Evolutionary conservation across 805 yeast genomes (phyloP), one percentile per base, ranked within the genome.

Genomic region (Nakazawaea peltata): DNA sequence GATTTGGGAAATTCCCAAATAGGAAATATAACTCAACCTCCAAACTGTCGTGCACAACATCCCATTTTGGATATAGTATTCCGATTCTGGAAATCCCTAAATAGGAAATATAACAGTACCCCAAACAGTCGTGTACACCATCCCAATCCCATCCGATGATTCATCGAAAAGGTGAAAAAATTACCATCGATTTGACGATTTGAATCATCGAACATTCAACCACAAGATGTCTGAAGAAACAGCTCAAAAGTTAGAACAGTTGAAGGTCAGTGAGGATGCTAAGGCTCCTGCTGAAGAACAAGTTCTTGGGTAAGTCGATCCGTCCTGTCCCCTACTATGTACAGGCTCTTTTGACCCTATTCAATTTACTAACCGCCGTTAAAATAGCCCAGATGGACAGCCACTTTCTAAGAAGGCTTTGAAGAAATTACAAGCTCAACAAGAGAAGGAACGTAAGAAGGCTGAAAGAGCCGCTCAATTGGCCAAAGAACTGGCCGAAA

Each of bases 331-430:
- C 22, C 28, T 34, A 33, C n/a, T n/a, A n/a, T n/a, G n/a, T n/a
- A n/a, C n/a, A n/a, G n/a, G n/a, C n/a, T n/a, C n/a, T n/a, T n/a
- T n/a, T n/a, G n/a, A n/a, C n/a, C n/a, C n/a, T n/a, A n/a, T n/a
- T n/a, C n/a, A 22, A 22, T 21, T 8, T 21, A 21, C 23, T 21
- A 25, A 25, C 27, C n/a, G n/a, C n/a, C n/a, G n/a, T 25, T 12
- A 25, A 10, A 13, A 12, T 22, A 37, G 81, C 10, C 74, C 74
- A 45, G 90, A 82, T 54, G 95, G 96, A 28, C 77, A 72, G 61
- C 95, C 95, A 19, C 65, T 86, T 48, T 81, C 94, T 39, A 92
- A 92, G 63, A 92, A 88, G 57, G 98, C 96, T 2, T 66, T 92
- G 51, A 92, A 92, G 72, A 92, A 92, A 67, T 72, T 92, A 43